Percentiles rank a stretch among this genome's conserved stretches.
phyloP scores from a whole-genome alignment of 257 asterid genomes.

The Lycium barbarum region DNA sequence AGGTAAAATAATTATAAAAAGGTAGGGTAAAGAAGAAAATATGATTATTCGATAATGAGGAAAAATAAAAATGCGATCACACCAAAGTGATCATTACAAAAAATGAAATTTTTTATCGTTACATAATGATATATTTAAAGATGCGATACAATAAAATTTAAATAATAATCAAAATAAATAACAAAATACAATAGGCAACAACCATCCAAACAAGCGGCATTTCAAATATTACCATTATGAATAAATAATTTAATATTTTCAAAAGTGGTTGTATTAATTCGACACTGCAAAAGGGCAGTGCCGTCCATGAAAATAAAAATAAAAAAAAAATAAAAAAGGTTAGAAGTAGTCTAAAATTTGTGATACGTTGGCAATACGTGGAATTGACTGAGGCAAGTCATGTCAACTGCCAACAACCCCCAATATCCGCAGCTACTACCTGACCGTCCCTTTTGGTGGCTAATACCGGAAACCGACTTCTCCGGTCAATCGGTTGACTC shows the following conservation, averaged over 20 bases:
- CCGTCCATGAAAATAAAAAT: not conserved
- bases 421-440: not conserved
- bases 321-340: too few species aligned
- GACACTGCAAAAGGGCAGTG: not conserved
- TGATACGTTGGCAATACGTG: slow-evolving; percentile 30
- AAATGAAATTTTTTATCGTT: too few species aligned
- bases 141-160: too few species aligned
- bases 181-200: too few species aligned
- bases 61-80: too few species aligned
- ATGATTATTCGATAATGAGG: too few species aligned
- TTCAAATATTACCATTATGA: not conserved
- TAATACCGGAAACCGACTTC: not conserved
- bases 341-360: not conserved
- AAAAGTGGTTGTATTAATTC: not conserved
- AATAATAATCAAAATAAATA: too few species aligned
- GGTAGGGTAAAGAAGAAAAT: too few species aligned
- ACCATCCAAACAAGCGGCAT: too few species aligned
- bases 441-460: not conserved
- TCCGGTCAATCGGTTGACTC: not conserved
- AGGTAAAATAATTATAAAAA: too few species aligned
- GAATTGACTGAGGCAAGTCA: not conserved
- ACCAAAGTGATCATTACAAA: too few species aligned
- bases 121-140: too few species aligned
- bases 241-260: not conserved
- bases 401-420: not conserved